Base-by-base conservation (phyloP, 1,139 yeast genomes). In the Protomyces inouyei region DNA sequence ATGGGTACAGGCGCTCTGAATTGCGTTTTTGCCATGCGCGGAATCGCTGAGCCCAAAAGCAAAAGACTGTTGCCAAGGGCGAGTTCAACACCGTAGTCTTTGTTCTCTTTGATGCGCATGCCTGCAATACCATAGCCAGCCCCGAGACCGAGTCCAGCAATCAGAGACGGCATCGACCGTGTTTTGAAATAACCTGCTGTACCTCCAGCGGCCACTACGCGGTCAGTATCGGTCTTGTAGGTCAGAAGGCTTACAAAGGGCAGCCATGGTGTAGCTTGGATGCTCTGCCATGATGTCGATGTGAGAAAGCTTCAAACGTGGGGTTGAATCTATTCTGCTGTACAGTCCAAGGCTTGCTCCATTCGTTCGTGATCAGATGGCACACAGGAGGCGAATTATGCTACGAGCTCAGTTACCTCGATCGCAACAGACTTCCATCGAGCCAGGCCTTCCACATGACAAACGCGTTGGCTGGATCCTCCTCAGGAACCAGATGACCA, bases 371-470 rank as follows among this genome's bases (percentile, higher is more conserved):
- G 32, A 28, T 28, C 32, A 28, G 32, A 28, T 28, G 32, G 32
- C 32, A 28, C 32, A 4, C 5, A 28, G 5, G 32, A 28, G 32
- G 32, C 32, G 8, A 28, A 28, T 28, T 28, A 6, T 5, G 32
- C 32, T 28, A 28, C 32, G 8, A 28, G 5, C 32, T 28, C 32
- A 25, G 28, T 40, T 16, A 5, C 6, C 8, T 28, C 32, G 2
- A 28, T 28, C 18, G 10, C 16, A 55, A 37, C 8, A 38, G 55
- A 36, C 38, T n/a, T 10, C 38, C 45, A 9, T 12, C 37, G 3
- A 66, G 6, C 96, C 96, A 90, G 73, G 85, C 79, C 77, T 87
- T 87, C 67, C 89, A 82, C 89, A 90, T 85, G 66, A 83, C 88
- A 68, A 87, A 80, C 3, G 95, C 77, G 69, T 81, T 80, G 73